Evolutionary conservation across 208 protist genomes (phyloP).

Genomic region (Plasmodiophora brassicae): DNA sequence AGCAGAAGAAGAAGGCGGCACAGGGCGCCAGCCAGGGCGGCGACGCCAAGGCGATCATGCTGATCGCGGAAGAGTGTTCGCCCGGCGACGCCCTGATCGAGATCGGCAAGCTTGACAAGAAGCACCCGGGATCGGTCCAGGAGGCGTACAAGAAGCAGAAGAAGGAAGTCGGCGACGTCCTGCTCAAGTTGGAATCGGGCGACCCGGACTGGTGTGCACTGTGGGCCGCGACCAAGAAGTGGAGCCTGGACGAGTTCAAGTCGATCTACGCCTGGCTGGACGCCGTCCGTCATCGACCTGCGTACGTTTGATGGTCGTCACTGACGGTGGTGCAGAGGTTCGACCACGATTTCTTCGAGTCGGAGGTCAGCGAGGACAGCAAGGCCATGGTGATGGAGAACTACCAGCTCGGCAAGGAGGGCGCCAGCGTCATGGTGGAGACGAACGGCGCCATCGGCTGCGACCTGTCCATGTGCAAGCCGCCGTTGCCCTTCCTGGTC

Average conservation of each 20-base stretch:
- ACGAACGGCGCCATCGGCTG: constrained; percentile 5
- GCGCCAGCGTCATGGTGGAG: background rate
- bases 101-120: background rate
- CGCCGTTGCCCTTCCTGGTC: constrained; percentile 35
- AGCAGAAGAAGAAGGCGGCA: constrained; percentile 33
- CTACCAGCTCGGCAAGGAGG: background rate
- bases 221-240: constrained; percentile 46
- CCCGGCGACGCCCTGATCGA: background rate
- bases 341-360: constrained; percentile 53
- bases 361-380: constrained; percentile 43
- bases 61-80: background rate
- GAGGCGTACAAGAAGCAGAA: background rate
- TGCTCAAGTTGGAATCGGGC: background rate
- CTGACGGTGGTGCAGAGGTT: constrained; percentile 27
- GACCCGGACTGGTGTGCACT: background rate
- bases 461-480: constrained; percentile 18
- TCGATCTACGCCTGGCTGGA: constrained; percentile 46
- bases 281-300: background rate
- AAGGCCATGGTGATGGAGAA: background rate
- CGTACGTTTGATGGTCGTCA: background rate
- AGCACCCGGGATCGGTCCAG: background rate
- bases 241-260: constrained; percentile 53
- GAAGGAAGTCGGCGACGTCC: constrained; percentile 20
- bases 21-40: background rate
- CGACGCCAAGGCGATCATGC: background rate